A percentile compares a stretch with the other conserved stretches of the same genome.
These are phyloP conservation scores for Candida yuanshanica DNA, from an alignment of 805 yeast species.

Conservation along the genomic window DNA sequence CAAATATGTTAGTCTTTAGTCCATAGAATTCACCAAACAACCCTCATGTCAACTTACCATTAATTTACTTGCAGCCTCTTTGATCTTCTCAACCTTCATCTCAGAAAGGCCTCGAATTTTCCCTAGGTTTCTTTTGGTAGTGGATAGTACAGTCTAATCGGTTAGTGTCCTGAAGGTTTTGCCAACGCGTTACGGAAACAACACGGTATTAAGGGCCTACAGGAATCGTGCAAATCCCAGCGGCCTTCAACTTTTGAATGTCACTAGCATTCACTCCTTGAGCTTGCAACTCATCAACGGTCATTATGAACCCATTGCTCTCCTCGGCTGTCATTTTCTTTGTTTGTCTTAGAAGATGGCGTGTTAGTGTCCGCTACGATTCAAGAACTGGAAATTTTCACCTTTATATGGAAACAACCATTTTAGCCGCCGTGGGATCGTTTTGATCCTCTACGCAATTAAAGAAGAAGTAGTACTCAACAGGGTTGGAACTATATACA, in stretches of 20 bases:
- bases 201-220: slow-evolving; percentile 38
- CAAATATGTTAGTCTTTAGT: not conserved
- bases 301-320: slow-evolving; percentile 21
- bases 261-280: slow-evolving; percentile 72
- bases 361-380: not conserved
- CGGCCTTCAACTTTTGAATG: slow-evolving; percentile 57
- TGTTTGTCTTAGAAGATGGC: not conserved
- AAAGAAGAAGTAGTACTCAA: too few species aligned
- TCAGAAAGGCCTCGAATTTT: slow-evolving; percentile 70
- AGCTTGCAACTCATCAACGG: slow-evolving; percentile 49
- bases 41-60: slow-evolving; percentile 22
- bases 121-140: slow-evolving; percentile 58
- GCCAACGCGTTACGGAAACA: not conserved
- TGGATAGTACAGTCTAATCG: slow-evolving; percentile 43
- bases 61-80: slow-evolving; percentile 65
- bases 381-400: too few species aligned
- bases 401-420: too few species aligned
- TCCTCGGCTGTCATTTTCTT: slow-evolving; percentile 11
- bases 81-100: slow-evolving; percentile 71
- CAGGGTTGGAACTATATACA: too few species aligned
- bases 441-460: too few species aligned
- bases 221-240: slow-evolving; percentile 63
- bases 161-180: not conserved
- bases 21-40: not conserved
- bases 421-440: not conserved